Evolutionary conservation across 345 rosid genomes (phyloP).

Genomic region (Dovyalis caffra): DNA sequence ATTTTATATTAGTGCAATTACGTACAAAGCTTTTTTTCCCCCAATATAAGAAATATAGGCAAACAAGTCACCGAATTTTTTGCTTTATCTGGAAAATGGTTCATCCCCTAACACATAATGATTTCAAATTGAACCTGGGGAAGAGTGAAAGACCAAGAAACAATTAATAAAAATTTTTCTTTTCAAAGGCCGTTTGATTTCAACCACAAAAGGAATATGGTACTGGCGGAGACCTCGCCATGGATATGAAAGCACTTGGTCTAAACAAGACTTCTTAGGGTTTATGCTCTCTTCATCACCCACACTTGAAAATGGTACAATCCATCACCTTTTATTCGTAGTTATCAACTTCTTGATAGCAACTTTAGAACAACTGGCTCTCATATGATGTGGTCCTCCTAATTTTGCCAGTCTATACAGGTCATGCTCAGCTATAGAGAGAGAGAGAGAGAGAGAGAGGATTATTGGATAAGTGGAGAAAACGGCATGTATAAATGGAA

Average conservation of each 20-base stretch:
- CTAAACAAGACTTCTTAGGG: constrained; percentile 24
- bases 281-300: constrained; percentile 44
- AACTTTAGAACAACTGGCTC: constrained; percentile 59
- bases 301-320: constrained; percentile 26
- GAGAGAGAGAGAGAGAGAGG: not conserved
- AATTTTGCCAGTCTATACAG: constrained; percentile 47
- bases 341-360: constrained; percentile 68
- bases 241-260: constrained; percentile 39
- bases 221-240: not conserved
- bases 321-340: constrained; percentile 31
- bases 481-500: constrained; percentile 68
- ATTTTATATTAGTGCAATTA: too few species aligned
- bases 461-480: constrained; percentile 30
- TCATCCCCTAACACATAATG: constrained; percentile 24
- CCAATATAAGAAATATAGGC: constrained; percentile 10
- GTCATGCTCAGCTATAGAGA: constrained; percentile 34
- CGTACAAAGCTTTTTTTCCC: too few species aligned
- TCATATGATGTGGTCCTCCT: constrained; percentile 74
- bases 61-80: constrained; percentile 12
- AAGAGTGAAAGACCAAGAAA: constrained; percentile 5
- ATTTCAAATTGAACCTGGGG: constrained; percentile 14
- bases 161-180: too few species aligned
- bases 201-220: constrained; percentile 11
- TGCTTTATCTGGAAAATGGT: constrained; percentile 32
- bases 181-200: not conserved